Percentiles rank a stretch among this genome's conserved stretches.
Conservation (phyloP, 2,329 filamentous ascomycete species). For the Rutstroemia sp. region DNA sequence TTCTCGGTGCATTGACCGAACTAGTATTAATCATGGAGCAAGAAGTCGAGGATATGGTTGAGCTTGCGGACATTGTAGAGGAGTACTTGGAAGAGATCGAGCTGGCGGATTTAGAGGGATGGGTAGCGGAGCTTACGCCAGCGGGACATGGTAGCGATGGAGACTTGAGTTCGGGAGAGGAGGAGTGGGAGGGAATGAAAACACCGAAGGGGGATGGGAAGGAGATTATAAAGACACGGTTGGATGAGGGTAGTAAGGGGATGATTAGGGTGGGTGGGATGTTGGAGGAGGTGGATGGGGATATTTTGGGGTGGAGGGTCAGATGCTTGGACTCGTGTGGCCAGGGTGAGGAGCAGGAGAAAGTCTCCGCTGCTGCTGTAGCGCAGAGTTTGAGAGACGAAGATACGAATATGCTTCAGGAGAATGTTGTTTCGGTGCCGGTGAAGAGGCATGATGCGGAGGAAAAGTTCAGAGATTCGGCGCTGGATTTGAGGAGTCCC, state of each 20-base stretch:
- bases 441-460: neutral
- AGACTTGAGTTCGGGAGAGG: neutral
- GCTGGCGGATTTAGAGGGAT: neutral
- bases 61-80: conserved; percentile 1
- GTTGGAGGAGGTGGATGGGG: conserved; percentile 1
- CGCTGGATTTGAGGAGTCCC: neutral
- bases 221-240: neutral
- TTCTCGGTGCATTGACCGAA: conserved; percentile 4
- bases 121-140: neutral
- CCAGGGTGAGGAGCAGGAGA: neutral
- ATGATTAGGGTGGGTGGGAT: neutral
- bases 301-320: conserved; percentile 1
- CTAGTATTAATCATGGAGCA: conserved; percentile 6
- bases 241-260: neutral
- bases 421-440: neutral
- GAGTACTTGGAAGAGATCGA: conserved; percentile 7
- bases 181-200: neutral
- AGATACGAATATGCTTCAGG: neutral
- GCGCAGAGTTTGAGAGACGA: neutral
- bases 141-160: neutral
- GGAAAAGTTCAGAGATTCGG: conserved; percentile 5
- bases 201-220: neutral
- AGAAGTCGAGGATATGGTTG: conserved; percentile 4
- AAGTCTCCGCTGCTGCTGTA: neutral
- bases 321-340: neutral